Conservation (phyloP, 768 basidiomycete genomes). For the Calocybe gangraenosa region DNA sequence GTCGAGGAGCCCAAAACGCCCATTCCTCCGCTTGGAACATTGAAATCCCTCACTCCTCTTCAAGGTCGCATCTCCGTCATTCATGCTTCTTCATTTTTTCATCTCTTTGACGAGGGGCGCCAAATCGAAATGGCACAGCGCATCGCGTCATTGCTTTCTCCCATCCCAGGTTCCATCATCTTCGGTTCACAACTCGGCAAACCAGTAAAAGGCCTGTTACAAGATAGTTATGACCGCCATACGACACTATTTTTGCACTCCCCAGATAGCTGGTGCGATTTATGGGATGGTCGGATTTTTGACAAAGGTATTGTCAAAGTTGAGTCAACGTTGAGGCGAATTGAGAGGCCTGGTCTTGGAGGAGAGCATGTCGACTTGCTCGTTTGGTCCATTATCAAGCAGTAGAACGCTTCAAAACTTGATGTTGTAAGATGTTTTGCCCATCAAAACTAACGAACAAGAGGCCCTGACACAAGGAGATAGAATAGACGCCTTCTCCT, state of each 20-base stretch:
- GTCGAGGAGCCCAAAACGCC: slow-evolving; percentile 11
- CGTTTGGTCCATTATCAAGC: too few species aligned
- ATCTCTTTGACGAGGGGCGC: slow-evolving; percentile 38
- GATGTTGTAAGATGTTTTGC: too few species aligned
- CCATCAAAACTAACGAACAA: too few species aligned
- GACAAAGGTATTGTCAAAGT: slow-evolving; percentile 16
- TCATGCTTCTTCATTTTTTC: slow-evolving; percentile 48
- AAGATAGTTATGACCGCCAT: neutral
- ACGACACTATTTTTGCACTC: slow-evolving; percentile 29
- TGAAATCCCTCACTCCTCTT: slow-evolving; percentile 24
- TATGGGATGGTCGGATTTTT: slow-evolving; percentile 31
- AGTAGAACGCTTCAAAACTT: too few species aligned
- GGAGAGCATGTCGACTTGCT: too few species aligned
- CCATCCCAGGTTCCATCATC: slow-evolving; percentile 39
- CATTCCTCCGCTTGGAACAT: slow-evolving; percentile 19
- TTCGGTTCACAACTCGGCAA: slow-evolving; percentile 37
- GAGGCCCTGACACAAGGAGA: too few species aligned
- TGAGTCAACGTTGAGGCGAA: slow-evolving; percentile 2
- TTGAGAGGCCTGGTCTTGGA: slow-evolving; percentile 1
- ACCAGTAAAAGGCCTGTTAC: slow-evolving; percentile 26
- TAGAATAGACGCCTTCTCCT: too few species aligned
- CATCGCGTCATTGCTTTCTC: slow-evolving; percentile 38
- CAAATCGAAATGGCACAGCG: slow-evolving; percentile 38
- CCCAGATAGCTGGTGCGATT: slow-evolving; percentile 23
- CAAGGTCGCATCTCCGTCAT: slow-evolving; percentile 43